Conservation (phyloP, 2,329 filamentous ascomycete genomes). For the Xylariaceae sp. region DNA sequence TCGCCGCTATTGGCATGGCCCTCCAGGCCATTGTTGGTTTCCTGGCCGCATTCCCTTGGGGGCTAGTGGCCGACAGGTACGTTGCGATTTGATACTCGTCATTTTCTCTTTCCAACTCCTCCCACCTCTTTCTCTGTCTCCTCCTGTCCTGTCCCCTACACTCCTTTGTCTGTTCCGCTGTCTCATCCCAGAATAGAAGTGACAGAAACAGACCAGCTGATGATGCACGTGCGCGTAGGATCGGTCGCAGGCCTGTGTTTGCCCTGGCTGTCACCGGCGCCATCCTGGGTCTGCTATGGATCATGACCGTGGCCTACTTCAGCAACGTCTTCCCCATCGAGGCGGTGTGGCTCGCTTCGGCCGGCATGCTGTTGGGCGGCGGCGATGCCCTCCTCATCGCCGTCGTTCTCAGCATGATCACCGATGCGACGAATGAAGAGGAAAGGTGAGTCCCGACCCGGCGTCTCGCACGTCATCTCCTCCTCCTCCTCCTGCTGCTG, state of each 20-base stretch:
- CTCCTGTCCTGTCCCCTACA: too few relatives aligned
- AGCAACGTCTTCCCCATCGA: background rate
- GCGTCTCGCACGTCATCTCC: background rate
- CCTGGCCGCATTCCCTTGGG: conserved; percentile 11
- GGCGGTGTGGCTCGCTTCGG: conserved; percentile 28
- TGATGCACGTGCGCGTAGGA: conserved; percentile 8
- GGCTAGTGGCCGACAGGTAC: conserved; percentile 12
- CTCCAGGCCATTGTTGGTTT: conserved; percentile 9
- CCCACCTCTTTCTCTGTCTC: too few relatives aligned
- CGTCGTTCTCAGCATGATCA: conserved; percentile 30
- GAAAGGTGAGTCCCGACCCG: conserved; percentile 22
- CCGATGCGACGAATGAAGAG: conserved; percentile 28
- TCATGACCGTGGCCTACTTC: background rate
- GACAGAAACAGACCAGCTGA: background rate
- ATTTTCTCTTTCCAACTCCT: conserved; percentile 34
- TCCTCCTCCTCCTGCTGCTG: too few relatives aligned
- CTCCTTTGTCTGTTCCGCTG: conserved; percentile 29
- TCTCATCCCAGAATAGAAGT: conserved; percentile 33
- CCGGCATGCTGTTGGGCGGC: conserved; percentile 31
- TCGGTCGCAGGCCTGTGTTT: conserved; percentile 6
- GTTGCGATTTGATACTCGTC: conserved; percentile 28
- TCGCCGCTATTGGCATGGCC: conserved; percentile 7
- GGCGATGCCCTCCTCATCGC: conserved; percentile 29
- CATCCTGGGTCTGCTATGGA: background rate
- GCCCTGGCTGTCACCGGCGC: background rate